Conservation (phyloP, 345 rosid species). For the Heritiera littoralis region DNA sequence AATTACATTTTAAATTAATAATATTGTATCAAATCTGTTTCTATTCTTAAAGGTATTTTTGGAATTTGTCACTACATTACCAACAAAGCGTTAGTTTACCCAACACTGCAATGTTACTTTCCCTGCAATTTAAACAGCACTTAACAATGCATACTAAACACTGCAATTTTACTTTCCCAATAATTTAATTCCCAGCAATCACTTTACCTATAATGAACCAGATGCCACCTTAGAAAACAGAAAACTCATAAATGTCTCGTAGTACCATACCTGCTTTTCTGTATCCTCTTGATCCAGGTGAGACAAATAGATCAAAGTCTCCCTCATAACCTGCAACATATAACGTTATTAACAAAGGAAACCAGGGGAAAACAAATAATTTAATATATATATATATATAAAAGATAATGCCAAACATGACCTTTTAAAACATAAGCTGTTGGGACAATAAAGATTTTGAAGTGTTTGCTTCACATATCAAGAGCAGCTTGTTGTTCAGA, state of each 20-base stretch:
- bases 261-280: constrained; percentile 82
- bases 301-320: constrained; percentile 87
- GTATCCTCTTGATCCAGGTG: constrained; percentile 99
- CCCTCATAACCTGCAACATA: constrained; percentile 88
- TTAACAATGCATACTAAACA: no score
- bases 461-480: background rate
- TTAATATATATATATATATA: background rate
- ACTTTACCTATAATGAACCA: no score
- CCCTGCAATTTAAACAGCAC: no score
- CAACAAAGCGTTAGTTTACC: no score
- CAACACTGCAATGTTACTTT: no score
- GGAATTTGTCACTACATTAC: no score
- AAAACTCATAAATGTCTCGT: background rate
- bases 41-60: no score
- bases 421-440: background rate
- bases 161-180: no score
- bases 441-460: background rate
- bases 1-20: no score
- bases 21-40: no score
- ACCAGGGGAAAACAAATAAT: constrained; percentile 1
- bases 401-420: background rate
- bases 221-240: background rate
- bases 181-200: no score
- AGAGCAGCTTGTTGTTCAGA: background rate
- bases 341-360: constrained; percentile 19